These are phyloP conservation scores for Curvularia sp. DNA, from an alignment of 2,329 filamentous ascomycete genomes.

Conservation along the genomic window DNA sequence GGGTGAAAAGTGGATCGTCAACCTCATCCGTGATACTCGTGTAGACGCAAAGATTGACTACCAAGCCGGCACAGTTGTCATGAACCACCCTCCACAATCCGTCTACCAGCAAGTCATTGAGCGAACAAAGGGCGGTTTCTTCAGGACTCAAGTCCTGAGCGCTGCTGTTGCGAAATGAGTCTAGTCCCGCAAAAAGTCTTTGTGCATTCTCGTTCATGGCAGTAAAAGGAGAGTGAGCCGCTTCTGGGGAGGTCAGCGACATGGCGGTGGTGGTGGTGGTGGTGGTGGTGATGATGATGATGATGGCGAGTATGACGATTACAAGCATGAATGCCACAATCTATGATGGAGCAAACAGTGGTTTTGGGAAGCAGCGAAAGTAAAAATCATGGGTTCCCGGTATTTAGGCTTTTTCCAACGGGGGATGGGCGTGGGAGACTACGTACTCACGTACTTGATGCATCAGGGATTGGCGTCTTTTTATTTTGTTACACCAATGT, in stretches of 20 bases:
- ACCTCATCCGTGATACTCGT: conserved; percentile 95
- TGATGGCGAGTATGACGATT: conserved; percentile 2
- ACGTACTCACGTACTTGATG: conserved; percentile 2
- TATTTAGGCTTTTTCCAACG: conserved; percentile 10
- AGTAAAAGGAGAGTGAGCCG: conserved; percentile 1
- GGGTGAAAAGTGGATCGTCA: conserved; percentile 99
- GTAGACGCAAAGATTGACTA: conserved; percentile 99
- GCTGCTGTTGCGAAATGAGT: conserved; percentile 59
- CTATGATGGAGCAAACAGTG: not conserved
- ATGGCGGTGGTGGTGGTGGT: not conserved
- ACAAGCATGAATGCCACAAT: conserved; percentile 6
- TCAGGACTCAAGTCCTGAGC: conserved; percentile 93
- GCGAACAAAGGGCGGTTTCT: conserved; percentile 98
- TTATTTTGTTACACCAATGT: not conserved
- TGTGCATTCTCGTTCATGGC: conserved; percentile 4
- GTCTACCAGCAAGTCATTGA: conserved; percentile 99
- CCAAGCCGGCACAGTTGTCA: conserved; percentile 96
- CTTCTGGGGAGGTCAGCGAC: conserved; percentile 18
- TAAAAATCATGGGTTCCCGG: conserved; percentile 7
- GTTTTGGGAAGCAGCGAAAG: not conserved
- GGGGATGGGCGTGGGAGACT: conserved; percentile 4
- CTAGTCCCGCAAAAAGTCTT: not conserved
- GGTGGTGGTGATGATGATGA: not conserved
- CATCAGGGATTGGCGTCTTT: conserved; percentile 5
- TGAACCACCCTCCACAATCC: conserved; percentile 98